Percentiles rank a stretch among this genome's conserved stretches.
These are phyloP conservation scores for Naganishia sp. DNA, from an alignment of 1,284 basidiomycete species.

Conservation along the genomic window DNA sequence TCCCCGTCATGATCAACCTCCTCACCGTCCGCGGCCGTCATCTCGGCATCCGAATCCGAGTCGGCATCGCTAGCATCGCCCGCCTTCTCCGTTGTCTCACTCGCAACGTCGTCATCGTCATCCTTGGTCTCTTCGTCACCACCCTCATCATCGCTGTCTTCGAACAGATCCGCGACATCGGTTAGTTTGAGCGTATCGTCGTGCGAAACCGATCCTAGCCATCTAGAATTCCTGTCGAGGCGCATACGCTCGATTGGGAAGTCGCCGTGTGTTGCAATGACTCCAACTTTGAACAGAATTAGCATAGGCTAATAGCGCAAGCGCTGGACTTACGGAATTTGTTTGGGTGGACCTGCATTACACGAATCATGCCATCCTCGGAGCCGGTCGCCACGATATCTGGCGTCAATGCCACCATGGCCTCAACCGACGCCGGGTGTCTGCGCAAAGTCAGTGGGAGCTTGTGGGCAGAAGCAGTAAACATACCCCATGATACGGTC, in stretches of 20 bases:
- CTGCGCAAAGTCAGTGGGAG: conserved; percentile 50
- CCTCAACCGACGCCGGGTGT: conserved; percentile 83
- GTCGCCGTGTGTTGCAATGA: conserved; percentile 84
- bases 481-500: conserved; percentile 83
- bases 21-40: conserved; percentile 18
- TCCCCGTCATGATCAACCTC: conserved; percentile 25
- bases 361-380: conserved; percentile 86
- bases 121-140: conserved; percentile 58
- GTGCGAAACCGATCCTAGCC: conserved; percentile 92
- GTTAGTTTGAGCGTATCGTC: conserved; percentile 84
- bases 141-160: conserved; percentile 57
- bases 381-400: conserved; percentile 81
- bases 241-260: conserved; percentile 87
- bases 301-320: background rate
- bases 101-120: conserved; percentile 46
- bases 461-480: conserved; percentile 12
- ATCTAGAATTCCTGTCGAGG: conserved; percentile 63
- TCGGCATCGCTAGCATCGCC: conserved; percentile 23
- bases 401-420: conserved; percentile 70
- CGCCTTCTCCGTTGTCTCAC: conserved; percentile 31
- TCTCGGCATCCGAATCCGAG: conserved; percentile 16
- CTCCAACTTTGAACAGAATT: conserved; percentile 61
- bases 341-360: conserved; percentile 85
- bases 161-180: conserved; percentile 69
- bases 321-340: conserved; percentile 61